These are phyloP conservation scores for Pythium vanterpoolii DNA, from an alignment of 352 stramenopile species.

Conservation along the genomic window DNA sequence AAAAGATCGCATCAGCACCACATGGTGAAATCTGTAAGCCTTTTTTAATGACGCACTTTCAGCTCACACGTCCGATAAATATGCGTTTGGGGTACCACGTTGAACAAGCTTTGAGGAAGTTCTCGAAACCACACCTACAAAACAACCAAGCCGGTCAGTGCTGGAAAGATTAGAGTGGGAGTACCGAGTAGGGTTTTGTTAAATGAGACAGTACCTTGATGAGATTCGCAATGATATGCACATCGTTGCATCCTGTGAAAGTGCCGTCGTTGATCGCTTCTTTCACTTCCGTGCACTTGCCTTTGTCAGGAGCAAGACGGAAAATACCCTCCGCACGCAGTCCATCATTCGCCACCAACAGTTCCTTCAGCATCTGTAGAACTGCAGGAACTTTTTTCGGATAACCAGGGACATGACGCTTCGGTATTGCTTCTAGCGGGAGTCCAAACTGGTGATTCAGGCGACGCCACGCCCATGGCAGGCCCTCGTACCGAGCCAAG, in stretches of 20 bases:
- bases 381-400: constrained; percentile 65
- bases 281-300: constrained; percentile 52
- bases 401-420: constrained; percentile 57
- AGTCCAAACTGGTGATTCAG: constrained; percentile 79
- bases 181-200: not conserved
- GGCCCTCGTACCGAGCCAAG: constrained; percentile 65
- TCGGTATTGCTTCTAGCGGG: constrained; percentile 54
- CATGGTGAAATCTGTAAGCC: not conserved
- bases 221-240: constrained; percentile 78
- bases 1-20: not conserved
- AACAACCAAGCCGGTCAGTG: not conserved
- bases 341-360: constrained; percentile 47
- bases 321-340: constrained; percentile 67
- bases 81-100: constrained; percentile 53
- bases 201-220: constrained; percentile 55
- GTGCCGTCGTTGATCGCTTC: constrained; percentile 63
- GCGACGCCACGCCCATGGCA: constrained; percentile 56
- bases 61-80: constrained; percentile 52
- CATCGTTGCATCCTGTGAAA: constrained; percentile 56
- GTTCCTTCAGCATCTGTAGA: constrained; percentile 71
- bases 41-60: constrained; percentile 23
- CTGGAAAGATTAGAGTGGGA: not conserved
- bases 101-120: constrained; percentile 68
- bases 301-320: constrained; percentile 66
- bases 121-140: constrained; percentile 75